phyloP scores from a whole-genome alignment of 1,139 yeast species.

The Diutina neorugosa region DNA sequence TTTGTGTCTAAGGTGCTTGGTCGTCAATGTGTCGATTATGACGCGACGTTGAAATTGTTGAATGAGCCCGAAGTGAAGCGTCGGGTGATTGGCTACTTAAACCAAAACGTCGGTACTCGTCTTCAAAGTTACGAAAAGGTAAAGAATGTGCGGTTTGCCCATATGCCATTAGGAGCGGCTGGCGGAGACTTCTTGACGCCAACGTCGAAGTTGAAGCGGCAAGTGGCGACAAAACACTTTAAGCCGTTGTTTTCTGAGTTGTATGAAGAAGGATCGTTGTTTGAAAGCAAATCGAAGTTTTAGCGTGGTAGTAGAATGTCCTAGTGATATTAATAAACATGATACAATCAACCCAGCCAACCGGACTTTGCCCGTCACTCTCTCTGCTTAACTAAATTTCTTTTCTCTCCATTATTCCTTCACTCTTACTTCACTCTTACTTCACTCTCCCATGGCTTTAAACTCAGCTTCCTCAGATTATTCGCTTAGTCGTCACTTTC shows the following conservation, averaged over 20 bases:
- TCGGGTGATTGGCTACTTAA: neutral
- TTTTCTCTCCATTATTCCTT: too few relatives aligned
- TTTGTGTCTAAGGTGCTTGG: neutral
- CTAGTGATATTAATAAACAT: neutral
- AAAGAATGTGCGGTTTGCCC: neutral
- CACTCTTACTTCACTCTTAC: too few relatives aligned
- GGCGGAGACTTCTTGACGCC: conserved; percentile 56
- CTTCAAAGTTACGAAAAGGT: conserved; percentile 1
- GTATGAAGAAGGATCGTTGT: neutral
- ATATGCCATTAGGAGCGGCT: neutral
- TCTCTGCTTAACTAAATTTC: too few relatives aligned
- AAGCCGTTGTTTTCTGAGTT: neutral
- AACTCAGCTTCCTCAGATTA: too few relatives aligned
- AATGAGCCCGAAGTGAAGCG: neutral
- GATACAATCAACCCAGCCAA: too few relatives aligned
- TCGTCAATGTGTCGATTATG: neutral
- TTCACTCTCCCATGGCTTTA: too few relatives aligned
- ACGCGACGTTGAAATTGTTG: neutral
- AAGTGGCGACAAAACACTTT: conserved; percentile 10
- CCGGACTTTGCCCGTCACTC: too few relatives aligned
- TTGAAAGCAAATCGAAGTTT: neutral
- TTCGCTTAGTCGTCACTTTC: too few relatives aligned
- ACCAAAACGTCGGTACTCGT: neutral
- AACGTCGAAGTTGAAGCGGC: conserved; percentile 61
- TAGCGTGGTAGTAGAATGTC: neutral